Base-by-base conservation (phyloP, 805 yeast genomes). In the Candida ponderosae region DNA sequence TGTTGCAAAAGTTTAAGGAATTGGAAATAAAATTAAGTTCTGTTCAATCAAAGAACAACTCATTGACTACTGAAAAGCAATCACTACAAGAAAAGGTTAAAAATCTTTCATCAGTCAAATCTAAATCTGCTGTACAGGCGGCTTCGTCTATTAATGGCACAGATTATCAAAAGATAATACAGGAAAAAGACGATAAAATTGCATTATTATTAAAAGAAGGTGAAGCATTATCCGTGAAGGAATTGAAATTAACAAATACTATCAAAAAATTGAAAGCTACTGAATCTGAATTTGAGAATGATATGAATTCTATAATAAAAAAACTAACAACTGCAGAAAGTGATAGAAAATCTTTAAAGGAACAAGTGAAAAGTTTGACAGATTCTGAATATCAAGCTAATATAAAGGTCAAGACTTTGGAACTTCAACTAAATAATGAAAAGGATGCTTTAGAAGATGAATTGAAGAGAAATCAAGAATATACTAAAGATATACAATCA, bases 121-220 rank as follows among this genome's bases (percentile, higher is more conserved):
- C 39, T 10, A 19, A 21, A 21, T 8, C 11, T 21, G 11, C 11
- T 21, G 11, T 2, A 21, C 24, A 21, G 11, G 7, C 24, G 11
- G 7, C 31, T 10, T 11, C 26, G 9, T 9, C 36, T 9, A 21
- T 15, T 15, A 4, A 19, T 29, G 19, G 38, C 31, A 41, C 53
- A 40, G 6, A 44, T 51, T 39, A 47, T 39, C 43, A 63, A 47
- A 44, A 68, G 58, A 38, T 56, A 4, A 9, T 50, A 17, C 50
- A 47, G 31, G 53, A 74, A 57, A 47, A 80, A 64, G 63, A 88
- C 36, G 70, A 65, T 11, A 72, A 76, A 23, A 76, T 89, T 19
- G 70, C 73, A 15, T 78, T 80, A 39, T 60, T 89, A 21, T 53
- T 83, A 51, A 76, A 72, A 38, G 96, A 88, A 57, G 95, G 95